Evolutionary conservation across 768 basidiomycete genomes (phyloP), one percentile per base, ranked within the genome.

Genomic region (Epithele typhae): DNA sequence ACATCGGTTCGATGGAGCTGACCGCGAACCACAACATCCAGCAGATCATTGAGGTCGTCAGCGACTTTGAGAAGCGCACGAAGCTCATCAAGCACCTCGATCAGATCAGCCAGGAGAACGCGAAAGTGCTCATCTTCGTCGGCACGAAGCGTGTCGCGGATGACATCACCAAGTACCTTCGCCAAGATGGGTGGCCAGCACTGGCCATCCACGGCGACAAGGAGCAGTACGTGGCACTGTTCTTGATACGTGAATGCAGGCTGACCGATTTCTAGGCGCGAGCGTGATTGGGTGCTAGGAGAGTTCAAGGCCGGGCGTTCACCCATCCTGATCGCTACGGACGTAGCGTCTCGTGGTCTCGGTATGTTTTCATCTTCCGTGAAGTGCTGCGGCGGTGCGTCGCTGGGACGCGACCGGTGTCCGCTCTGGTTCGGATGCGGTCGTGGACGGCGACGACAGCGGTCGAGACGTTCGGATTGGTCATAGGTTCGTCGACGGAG

Each of bases 131-230:
- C 54, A 99, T 99, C 62, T 99, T 99, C 65, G 93, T 97, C 51
- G 93, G 84, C 17, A 99, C 96, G 21, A 99, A 98, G 71, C 80
- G 95, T 38, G 91, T 95, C 48, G 96, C 96, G 41, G 96, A 99
- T 66, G 96, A 99, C 54, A 87, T 99, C 59, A 99, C 96, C 17
- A 98, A 97, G 69, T 94, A 92, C 61, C 76, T 99, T 48, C 87
- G 96, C 48, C 87, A 90, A 75, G 96, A 99, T 61, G 96, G 96
- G 12, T 99, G 96, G 96, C 96, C 96, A n/a, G 96, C 96, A 12
- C 74, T 99, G 30, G 95, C 96, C 44, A 99, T 99, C 60, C 96
- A 99, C 63, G 96, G 96, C 60, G 96, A 99, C 74, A 99, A 99
- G 70, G 93, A 93, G 74, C 92, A 96, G 89, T 94, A 64, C 57